Evolutionary conservation across 2,329 filamentous ascomycete species (phyloP).

Genomic region (Colletotrichum gigasporum): DNA sequence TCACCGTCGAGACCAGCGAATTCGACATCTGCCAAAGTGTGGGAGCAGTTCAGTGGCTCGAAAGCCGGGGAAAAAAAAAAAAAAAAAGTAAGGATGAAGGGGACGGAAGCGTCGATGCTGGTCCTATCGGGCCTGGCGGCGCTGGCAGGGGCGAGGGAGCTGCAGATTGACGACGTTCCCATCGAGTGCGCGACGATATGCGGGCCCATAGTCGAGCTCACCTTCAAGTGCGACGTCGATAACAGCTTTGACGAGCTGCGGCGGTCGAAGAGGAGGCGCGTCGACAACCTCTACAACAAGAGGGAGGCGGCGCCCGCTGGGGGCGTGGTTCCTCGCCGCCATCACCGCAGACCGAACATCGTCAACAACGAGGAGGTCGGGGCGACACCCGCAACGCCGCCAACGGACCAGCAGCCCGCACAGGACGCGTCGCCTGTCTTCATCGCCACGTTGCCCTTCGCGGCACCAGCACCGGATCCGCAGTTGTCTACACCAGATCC

Average conservation of each 20-base stretch:
- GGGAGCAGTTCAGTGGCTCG: too few species aligned
- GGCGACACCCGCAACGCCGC: background rate
- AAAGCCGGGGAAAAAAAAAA: too few species aligned
- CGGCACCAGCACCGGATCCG: background rate
- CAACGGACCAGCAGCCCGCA: background rate
- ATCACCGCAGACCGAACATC: slow-evolving; percentile 9
- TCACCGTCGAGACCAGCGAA: too few species aligned
- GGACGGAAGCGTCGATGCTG: slow-evolving; percentile 36
- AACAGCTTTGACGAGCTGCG: slow-evolving; percentile 33
- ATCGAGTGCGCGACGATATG: slow-evolving; percentile 51
- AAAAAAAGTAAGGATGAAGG: slow-evolving; percentile 36
- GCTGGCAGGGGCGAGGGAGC: slow-evolving; percentile 40
- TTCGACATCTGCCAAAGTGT: too few species aligned
- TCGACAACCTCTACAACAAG: background rate
- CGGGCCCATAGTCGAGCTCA: slow-evolving; percentile 54
- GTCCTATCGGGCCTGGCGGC: slow-evolving; percentile 41
- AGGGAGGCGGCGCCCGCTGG: background rate
- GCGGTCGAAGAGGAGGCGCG: slow-evolving; percentile 39
- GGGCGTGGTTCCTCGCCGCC: background rate
- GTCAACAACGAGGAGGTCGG: slow-evolving; percentile 2
- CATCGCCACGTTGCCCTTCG: slow-evolving; percentile 22
- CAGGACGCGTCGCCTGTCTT: slow-evolving; percentile 1
- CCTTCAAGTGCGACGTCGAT: slow-evolving; percentile 44
- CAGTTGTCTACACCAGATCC: background rate
- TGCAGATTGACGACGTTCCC: slow-evolving; percentile 48